A percentile compares a stretch with the other conserved stretches of the same genome.
phyloP scores from a whole-genome alignment of 179 eudicot species.

The Drosera spatulata region DNA sequence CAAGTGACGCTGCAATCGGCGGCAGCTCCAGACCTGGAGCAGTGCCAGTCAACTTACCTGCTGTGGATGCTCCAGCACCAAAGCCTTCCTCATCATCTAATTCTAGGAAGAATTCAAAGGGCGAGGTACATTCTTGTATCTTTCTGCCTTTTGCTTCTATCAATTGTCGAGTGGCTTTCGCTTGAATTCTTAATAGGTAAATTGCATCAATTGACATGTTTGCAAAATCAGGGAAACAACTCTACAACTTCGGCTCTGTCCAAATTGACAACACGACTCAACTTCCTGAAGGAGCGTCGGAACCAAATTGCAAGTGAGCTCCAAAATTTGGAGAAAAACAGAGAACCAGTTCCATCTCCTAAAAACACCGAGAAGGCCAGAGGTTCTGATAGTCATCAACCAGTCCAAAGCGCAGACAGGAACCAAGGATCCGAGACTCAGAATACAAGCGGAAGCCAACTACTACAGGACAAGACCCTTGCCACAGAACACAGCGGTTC shows the following conservation, averaged over 20 bases:
- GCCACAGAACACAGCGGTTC: conserved; percentile 1
- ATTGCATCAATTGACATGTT: neutral
- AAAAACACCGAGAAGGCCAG: conserved; percentile 16
- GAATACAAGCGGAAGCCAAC: conserved; percentile 10
- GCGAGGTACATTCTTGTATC: conserved; percentile 35
- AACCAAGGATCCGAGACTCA: conserved; percentile 15
- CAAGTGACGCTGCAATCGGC: conserved; percentile 16
- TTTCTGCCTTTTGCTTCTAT: neutral
- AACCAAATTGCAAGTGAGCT: conserved; percentile 33
- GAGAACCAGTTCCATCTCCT: conserved; percentile 17
- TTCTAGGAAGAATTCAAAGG: conserved; percentile 29
- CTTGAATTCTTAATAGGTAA: neutral
- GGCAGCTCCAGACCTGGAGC: conserved; percentile 17
- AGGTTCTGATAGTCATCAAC: conserved; percentile 16
- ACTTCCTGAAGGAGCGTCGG: conserved; percentile 41
- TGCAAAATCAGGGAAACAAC: conserved; percentile 41
- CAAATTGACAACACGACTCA: conserved; percentile 33
- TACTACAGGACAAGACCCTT: conserved; percentile 7
- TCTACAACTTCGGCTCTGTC: conserved; percentile 50
- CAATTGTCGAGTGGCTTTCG: no score
- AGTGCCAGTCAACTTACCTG: conserved; percentile 9
- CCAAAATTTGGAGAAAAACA: conserved; percentile 40
- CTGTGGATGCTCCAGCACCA: conserved; percentile 13
- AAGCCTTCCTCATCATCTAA: conserved; percentile 17
- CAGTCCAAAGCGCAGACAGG: conserved; percentile 13